Evolutionary conservation across 2,329 filamentous ascomycete genomes (phyloP), one percentile per base, ranked within the genome.

Genomic region (Alternaria solani): DNA sequence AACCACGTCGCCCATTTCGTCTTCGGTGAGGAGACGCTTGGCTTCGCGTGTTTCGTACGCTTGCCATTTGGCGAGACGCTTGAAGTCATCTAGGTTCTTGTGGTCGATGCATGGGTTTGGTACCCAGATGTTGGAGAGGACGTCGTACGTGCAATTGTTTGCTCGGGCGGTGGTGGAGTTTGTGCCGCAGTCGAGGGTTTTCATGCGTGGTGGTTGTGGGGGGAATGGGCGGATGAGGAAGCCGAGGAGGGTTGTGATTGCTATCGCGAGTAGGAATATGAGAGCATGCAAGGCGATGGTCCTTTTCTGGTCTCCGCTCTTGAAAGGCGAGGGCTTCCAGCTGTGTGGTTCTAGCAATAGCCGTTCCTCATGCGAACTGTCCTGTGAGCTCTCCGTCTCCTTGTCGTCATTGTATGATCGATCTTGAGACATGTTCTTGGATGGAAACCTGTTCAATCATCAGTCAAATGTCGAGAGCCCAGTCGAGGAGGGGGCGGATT

Each of bases 1-100:
- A 9, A 58, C 55, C 5, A 58, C 55, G 42, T 58, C 49, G 3
- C 55, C 55, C 55, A 58, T 58, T 7, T 58, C 55, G 23, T 58
- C 49, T 38, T 58, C 55, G 5, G 20, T 53, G 5, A 58, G 49
- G 6, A 53, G 55, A 41, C 48, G 55, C 48, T 38, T 41, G 9
- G 38, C 38, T 41, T 41, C 9, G 1, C 38, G 38, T 41, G 38
- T 41, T 4, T 41, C 38, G 38, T 41, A 41, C 9, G 18, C 38
- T 23, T 41, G 38, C 38, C 38, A 41, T 23, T 41, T 41, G 38
- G 38, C 38, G 4, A 53, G 48, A 18, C 48, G 55, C 36, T 53
- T 52, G 14, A 53, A 53, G 39, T 58, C 48, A 9, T 38, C 39
- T 9, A 58, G 55, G n/a, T 47, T 46, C 41, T 58, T 53, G 12